A percentile compares a stretch with the other conserved stretches of the same genome.
These are phyloP conservation scores for Rosa persica DNA, from an alignment of 306 rosid species.

Conservation along the genomic window DNA sequence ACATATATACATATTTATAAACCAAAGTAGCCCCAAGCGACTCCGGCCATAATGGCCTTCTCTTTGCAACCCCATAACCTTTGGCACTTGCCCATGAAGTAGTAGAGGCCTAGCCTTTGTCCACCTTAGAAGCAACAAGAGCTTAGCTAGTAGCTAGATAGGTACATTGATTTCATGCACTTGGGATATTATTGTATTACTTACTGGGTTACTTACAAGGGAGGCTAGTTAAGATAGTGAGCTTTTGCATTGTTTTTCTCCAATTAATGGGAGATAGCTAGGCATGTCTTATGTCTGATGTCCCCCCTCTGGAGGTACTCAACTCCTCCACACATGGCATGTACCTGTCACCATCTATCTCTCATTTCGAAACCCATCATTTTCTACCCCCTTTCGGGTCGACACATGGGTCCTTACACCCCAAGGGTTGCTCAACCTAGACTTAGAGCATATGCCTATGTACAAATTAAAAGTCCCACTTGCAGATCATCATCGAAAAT, in stretches of 20 bases:
- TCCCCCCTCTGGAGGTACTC: slow-evolving; percentile 40
- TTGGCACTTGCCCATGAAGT: slow-evolving; percentile 18
- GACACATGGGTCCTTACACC: slow-evolving; percentile 42
- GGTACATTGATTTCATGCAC: not conserved
- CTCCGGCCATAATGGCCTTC: slow-evolving; percentile 41
- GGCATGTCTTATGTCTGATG: slow-evolving; percentile 23
- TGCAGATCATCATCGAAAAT: not conserved
- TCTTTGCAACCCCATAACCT: slow-evolving; percentile 24
- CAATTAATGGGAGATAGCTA: slow-evolving; percentile 32
- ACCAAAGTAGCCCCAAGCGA: slow-evolving; percentile 14
- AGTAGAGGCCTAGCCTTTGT: slow-evolving; percentile 38
- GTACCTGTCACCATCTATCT: slow-evolving; percentile 25
- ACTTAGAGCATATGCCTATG: not conserved
- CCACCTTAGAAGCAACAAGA: slow-evolving; percentile 48
- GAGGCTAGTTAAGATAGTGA: not conserved
- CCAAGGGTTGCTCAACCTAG: not conserved
- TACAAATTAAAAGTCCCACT: not conserved
- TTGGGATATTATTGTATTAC: slow-evolving; percentile 26
- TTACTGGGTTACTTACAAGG: not conserved
- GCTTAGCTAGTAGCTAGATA: not conserved
- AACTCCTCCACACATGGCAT: slow-evolving; percentile 41
- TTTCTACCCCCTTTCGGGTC: slow-evolving; percentile 34
- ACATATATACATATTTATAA: not conserved
- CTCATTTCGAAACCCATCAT: slow-evolving; percentile 45
- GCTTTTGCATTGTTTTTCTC: slow-evolving; percentile 13